phyloP scores from a whole-genome alignment of 306 rosid genomes.

The Oemleria cerasiformis region DNA sequence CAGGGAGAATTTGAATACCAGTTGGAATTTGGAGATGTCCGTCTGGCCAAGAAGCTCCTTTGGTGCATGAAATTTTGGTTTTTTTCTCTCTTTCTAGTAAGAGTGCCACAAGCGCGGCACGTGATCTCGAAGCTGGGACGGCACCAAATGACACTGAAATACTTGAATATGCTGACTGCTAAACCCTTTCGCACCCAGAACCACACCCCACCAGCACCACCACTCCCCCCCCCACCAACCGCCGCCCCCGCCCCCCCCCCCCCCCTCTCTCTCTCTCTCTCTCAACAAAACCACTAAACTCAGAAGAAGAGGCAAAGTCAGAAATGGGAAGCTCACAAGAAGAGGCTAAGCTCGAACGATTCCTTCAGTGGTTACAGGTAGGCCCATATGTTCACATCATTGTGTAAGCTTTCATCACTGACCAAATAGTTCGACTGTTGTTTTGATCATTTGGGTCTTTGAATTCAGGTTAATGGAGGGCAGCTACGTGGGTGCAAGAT shows the following conservation, averaged over 20 bases:
- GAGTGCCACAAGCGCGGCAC: background rate
- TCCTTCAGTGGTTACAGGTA: constrained; percentile 81
- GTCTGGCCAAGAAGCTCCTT: background rate
- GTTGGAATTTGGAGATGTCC: background rate
- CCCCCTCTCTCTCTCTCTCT: background rate
- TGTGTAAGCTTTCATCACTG: background rate
- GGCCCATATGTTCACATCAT: background rate
- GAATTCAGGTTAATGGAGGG: constrained; percentile 68
- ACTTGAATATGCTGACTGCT: background rate
- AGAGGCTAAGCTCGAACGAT: constrained; percentile 59
- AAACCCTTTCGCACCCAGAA: background rate
- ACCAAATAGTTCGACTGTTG: background rate
- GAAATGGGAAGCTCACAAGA: constrained; percentile 58
- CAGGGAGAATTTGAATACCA: background rate
- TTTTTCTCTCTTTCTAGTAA: background rate
- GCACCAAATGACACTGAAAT: background rate
- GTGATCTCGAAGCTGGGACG: background rate
- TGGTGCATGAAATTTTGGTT: background rate
- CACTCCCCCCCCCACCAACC: too few species aligned
- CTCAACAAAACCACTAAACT: background rate
- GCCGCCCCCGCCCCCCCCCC: too few species aligned
- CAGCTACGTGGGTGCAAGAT: constrained; percentile 72
- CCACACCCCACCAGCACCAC: too few species aligned
- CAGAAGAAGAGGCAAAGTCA: background rate
- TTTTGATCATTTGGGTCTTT: constrained; percentile 25